Conservation (phyloP, 176 grass and related monocot species). For the Lolium perenne region DNA sequence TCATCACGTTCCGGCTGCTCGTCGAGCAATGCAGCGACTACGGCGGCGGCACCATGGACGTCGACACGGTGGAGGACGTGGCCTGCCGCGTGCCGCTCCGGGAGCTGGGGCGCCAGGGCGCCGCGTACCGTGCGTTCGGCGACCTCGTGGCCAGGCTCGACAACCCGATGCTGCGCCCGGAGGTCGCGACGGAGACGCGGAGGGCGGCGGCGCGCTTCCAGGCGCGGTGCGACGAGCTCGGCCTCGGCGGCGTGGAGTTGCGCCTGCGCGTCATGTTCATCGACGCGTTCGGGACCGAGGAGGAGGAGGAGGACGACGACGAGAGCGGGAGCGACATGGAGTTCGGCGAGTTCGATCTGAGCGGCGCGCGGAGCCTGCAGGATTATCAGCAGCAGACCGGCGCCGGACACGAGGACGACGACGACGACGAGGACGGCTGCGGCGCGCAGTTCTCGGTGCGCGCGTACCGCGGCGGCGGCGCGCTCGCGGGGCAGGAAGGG, state of each 20-base stretch:
- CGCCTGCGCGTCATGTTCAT: constrained; percentile 19
- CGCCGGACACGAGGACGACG: not conserved
- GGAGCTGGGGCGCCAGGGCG: not conserved
- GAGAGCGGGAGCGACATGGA: constrained; percentile 39
- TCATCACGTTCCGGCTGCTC: constrained; percentile 26
- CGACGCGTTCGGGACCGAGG: not conserved
- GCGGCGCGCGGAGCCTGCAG: not conserved
- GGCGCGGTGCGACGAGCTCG: not conserved
- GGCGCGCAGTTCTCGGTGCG: not conserved
- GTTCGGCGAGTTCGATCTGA: not conserved
- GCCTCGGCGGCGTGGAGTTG: constrained; percentile 31
- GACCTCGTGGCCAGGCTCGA: constrained; percentile 11
- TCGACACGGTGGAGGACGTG: constrained; percentile 13
- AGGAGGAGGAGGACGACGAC: not conserved
- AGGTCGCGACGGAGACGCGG: constrained; percentile 7
- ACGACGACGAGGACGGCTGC: not conserved
- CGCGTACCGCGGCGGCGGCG: constrained; percentile 6
- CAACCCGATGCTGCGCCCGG: constrained; percentile 1
- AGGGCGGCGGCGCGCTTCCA: constrained; percentile 9
- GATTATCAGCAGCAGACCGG: not conserved
- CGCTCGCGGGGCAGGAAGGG: not conserved
- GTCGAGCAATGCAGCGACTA: constrained; percentile 10
- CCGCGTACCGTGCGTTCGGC: not conserved
- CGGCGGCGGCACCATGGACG: not conserved
- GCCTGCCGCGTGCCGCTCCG: constrained; percentile 6